Base-by-base conservation (phyloP, 2,329 filamentous ascomycete species). In the Chalara sp. region DNA sequence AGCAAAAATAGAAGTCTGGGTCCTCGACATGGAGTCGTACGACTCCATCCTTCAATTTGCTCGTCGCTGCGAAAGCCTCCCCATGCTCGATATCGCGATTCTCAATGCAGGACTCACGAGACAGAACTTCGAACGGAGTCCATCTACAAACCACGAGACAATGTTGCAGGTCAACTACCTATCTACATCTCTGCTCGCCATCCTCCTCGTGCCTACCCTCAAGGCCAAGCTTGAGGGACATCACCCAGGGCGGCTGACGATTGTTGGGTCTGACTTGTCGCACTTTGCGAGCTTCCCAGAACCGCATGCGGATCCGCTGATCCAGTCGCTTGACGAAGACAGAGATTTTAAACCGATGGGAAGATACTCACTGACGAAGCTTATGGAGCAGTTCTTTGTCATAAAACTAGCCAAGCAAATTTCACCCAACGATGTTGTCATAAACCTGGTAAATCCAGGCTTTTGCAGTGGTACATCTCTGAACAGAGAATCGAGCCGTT, bases 11-110 rank as follows among this genome's bases (percentile, higher is more conserved):
- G 65, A 76, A 8, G 73, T 80, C 6, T 79, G 72, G 73, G 6
- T 60, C 2, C 57, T 80, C 21, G 75, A 80, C 40, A 72, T 78
- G 69, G 49, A 51, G 3, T 70, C 66, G 0, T 76, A 77, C 47
- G 62, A 67, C 2, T 76, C 73, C 1, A 62, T 79, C 1, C 63
- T 65, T 32, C 58, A 55, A 0, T 79, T 80, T 50, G 68, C 65
- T 0, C 48, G 48, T 1, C 65, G 67, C 2, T 65, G 66, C 13
- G 56, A 67, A 7, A 62, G 43, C 10, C 41, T 60, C 1, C 63
- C 75, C 1, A 65, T 67, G 12, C 55, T 78, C 6, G 72, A 78
- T 55, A 67, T 74, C 11, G 68, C 62, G 6, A 64, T 78, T 35
- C 62, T 75, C 5, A 77, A 76, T 53, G 73, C 73, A 2, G 74